These are phyloP conservation scores for Penicillium malachiteum DNA, from an alignment of 495 filamentous ascomycete genomes.

Conservation along the genomic window DNA sequence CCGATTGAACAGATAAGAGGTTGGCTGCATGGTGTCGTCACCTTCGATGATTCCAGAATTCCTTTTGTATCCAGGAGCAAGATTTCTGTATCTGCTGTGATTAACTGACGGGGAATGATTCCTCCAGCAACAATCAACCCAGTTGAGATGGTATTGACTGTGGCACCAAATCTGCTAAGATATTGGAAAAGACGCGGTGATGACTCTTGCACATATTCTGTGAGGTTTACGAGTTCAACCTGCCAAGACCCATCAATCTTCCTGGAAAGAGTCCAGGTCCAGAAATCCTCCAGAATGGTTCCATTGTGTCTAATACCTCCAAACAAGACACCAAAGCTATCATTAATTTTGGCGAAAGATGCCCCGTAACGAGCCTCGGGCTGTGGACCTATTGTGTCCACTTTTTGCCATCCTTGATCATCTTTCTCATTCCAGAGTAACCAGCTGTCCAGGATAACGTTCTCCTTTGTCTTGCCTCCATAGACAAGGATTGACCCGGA, in stretches of 20 bases:
- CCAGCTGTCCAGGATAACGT: constrained; percentile 57
- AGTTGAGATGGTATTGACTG: constrained; percentile 30
- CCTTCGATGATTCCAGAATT: constrained; percentile 11
- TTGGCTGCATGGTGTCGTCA: constrained; percentile 11
- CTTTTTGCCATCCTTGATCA: constrained; percentile 47
- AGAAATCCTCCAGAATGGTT: constrained; percentile 54
- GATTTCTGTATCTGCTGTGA: constrained; percentile 37
- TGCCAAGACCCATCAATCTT: constrained; percentile 23
- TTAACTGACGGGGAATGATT: constrained; percentile 31
- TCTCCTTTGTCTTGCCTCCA: constrained; percentile 66
- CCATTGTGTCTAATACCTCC: constrained; percentile 67
- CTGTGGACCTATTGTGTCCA: constrained; percentile 36
- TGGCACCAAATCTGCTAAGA: constrained; percentile 32
- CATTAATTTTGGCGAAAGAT: constrained; percentile 39
- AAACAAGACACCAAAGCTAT: constrained; percentile 55
- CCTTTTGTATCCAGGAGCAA: constrained; percentile 29
- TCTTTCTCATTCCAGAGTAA: constrained; percentile 58
- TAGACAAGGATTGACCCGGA: constrained; percentile 55
- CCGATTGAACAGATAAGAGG: constrained; percentile 23
- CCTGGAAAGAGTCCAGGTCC: constrained; percentile 52
- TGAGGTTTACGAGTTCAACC: constrained; percentile 27
- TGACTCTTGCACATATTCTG: constrained; percentile 16
- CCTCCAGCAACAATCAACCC: constrained; percentile 44
- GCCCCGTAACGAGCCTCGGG: constrained; percentile 64
- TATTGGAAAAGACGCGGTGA: constrained; percentile 21